These are phyloP conservation scores for Pseudopyricularia javanii DNA, from an alignment of 2,329 filamentous ascomycete genomes.

Conservation along the genomic window DNA sequence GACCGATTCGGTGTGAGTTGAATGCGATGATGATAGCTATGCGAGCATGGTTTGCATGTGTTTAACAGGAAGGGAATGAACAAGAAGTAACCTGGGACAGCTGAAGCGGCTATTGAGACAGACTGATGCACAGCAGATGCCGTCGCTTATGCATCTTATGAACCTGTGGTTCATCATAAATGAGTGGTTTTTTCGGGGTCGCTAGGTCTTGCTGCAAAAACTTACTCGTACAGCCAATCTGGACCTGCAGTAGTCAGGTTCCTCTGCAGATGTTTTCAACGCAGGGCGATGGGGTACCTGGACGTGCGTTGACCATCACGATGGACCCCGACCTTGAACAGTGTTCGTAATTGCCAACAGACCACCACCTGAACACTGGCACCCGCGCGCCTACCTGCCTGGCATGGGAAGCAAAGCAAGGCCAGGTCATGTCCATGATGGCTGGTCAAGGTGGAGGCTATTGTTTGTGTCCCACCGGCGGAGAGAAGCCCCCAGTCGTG, in stretches of 20 bases:
- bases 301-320: neutral
- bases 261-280: neutral
- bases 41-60: neutral
- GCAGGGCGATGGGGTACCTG: neutral
- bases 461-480: no score
- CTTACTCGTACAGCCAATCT: neutral
- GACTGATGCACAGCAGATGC: neutral
- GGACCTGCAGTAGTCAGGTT: neutral
- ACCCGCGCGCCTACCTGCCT: no score
- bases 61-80: neutral
- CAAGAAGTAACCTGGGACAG: neutral
- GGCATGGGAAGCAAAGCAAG: no score
- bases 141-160: neutral
- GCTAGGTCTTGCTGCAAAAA: neutral
- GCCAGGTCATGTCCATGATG: no score
- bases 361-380: no score
- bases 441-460: no score
- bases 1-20: no score
- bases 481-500: no score
- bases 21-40: neutral
- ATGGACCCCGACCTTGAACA: neutral
- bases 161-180: neutral
- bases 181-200: neutral
- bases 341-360: no score
- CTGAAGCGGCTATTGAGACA: neutral